These are phyloP conservation scores for Hysterangium stoloniferum DNA, from an alignment of 768 basidiomycete species.

Conservation along the genomic window DNA sequence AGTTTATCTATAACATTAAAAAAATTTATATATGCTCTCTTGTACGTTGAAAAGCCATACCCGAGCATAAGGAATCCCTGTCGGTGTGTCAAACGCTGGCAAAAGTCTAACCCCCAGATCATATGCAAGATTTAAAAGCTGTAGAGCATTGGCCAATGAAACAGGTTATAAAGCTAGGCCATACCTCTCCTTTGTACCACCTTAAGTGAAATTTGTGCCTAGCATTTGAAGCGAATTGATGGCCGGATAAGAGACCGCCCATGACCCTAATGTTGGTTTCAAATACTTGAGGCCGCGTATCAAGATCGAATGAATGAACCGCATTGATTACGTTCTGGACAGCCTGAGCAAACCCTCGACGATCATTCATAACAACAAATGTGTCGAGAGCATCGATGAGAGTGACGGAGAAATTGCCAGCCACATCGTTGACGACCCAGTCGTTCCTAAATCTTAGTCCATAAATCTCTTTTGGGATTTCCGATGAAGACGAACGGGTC, in stretches of 20 bases:
- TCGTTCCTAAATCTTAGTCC: conserved; percentile 42
- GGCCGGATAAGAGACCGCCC: conserved; percentile 82
- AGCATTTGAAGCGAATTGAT: conserved; percentile 65
- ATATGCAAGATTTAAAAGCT: conserved; percentile 65
- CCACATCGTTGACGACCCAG: conserved; percentile 81
- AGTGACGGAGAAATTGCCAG: conserved; percentile 86
- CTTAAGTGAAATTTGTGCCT: conserved; percentile 66
- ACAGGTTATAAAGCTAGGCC: conserved; percentile 36
- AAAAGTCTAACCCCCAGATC: conserved; percentile 83
- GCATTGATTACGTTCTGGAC: conserved; percentile 72
- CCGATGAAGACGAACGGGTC: conserved; percentile 45
- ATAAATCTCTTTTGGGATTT: not conserved
- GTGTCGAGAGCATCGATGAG: conserved; percentile 82
- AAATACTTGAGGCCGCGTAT: conserved; percentile 97
- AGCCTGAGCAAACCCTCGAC: conserved; percentile 72
- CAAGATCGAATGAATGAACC: conserved; percentile 79
- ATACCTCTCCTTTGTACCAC: conserved; percentile 72
- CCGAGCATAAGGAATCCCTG: conserved; percentile 88
- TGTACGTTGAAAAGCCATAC: conserved; percentile 32
- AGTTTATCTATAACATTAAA: conserved; percentile 53
- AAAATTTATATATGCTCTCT: conserved; percentile 8
- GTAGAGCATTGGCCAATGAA: not conserved
- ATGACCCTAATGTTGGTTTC: conserved; percentile 94
- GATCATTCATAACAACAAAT: conserved; percentile 80
- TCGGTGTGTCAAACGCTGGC: conserved; percentile 88